A percentile compares a stretch with the other conserved stretches of the same genome.
Conservation (phyloP, 2,329 filamentous ascomycete genomes). For the Ophiocordyceps sinensis region DNA sequence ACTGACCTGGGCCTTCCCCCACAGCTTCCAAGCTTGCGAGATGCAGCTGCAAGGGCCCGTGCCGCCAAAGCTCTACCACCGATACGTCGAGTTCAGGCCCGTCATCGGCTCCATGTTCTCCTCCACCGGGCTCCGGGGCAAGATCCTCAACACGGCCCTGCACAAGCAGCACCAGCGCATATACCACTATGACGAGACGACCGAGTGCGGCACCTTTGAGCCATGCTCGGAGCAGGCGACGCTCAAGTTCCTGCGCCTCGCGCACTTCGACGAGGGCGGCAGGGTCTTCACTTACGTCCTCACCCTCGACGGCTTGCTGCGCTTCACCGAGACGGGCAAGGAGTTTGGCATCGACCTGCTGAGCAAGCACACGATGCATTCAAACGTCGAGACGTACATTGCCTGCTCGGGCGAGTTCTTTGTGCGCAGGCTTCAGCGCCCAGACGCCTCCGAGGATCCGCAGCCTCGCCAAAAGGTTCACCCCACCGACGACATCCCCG, state of each 20-base stretch:
- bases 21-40: constrained; percentile 82
- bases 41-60: constrained; percentile 78
- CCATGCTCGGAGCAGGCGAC: constrained; percentile 57
- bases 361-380: constrained; percentile 95
- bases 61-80: constrained; percentile 68
- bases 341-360: constrained; percentile 90
- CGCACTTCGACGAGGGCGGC: constrained; percentile 73
- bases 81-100: constrained; percentile 84
- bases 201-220: constrained; percentile 55
- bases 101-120: constrained; percentile 86
- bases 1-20: background rate
- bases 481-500: constrained; percentile 30
- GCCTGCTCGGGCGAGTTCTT: constrained; percentile 92
- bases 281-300: constrained; percentile 86
- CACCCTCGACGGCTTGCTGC: constrained; percentile 71
- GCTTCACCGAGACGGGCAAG: constrained; percentile 90
- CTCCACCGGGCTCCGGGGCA: constrained; percentile 60
- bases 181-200: constrained; percentile 74
- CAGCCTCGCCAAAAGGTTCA: constrained; percentile 34
- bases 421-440: constrained; percentile 50
- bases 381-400: constrained; percentile 79
- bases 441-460: constrained; percentile 26
- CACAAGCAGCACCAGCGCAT: constrained; percentile 82
- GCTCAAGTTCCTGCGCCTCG: constrained; percentile 70
- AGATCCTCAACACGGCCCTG: constrained; percentile 67